Conservation (phyloP, 306 rosid genomes). For the Lotus japonicus region DNA sequence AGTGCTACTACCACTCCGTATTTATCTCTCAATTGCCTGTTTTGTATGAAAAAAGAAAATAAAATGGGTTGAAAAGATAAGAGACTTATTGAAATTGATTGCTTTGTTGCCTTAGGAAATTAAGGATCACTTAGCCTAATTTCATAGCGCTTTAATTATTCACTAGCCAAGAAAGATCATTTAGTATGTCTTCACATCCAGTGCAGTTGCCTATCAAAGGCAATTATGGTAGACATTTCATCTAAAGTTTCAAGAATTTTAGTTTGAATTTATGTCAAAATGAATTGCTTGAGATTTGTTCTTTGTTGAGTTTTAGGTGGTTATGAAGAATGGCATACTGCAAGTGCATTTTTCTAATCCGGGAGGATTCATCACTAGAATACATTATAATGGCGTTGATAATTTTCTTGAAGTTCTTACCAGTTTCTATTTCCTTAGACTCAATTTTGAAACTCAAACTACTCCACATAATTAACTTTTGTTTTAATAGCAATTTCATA, state of each 20-base stretch:
- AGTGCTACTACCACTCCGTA: too few species aligned
- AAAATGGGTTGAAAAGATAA: too few species aligned
- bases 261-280: background rate
- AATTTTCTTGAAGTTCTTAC: conserved; percentile 62
- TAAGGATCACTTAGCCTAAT: too few species aligned
- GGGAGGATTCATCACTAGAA: conserved; percentile 61
- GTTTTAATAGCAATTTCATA: too few species aligned
- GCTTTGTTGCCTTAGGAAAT: too few species aligned
- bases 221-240: conserved; percentile 35
- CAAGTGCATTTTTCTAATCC: conserved; percentile 73
- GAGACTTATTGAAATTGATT: too few species aligned
- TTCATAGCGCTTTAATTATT: too few species aligned
- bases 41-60: too few species aligned
- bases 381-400: conserved; percentile 56
- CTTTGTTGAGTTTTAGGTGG: conserved; percentile 34
- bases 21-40: too few species aligned
- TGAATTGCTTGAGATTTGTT: background rate
- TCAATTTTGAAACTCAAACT: too few species aligned
- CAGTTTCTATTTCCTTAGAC: too few species aligned
- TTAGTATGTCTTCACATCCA: conserved; percentile 43
- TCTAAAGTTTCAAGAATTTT: background rate
- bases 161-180: background rate
- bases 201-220: conserved; percentile 38
- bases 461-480: too few species aligned
- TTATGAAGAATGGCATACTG: conserved; percentile 69